Base-by-base conservation (phyloP, 1,139 yeast genomes). In the Pneumocystis oryctolagi region DNA sequence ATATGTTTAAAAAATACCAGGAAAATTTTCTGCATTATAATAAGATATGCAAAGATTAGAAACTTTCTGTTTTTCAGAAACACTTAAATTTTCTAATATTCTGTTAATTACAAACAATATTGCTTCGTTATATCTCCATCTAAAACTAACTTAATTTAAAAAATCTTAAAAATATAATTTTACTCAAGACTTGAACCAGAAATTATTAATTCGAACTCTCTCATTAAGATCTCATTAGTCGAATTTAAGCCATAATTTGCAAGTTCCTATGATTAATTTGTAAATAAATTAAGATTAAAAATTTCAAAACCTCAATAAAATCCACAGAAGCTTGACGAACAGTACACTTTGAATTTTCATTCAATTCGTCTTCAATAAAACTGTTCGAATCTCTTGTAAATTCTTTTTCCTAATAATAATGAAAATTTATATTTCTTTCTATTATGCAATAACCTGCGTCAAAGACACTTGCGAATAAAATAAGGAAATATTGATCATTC, bases 261-360 rank as follows among this genome's bases (percentile, higher is more conserved):
- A 47, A 47, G 31, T 47, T 47, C 55, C 55, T 47, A 47, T 6
- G 25, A 47, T 47, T 20, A 47, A 47, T 20, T 47, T 47, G 20
- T 47, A 47, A 47, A 47, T 25, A 47, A 47, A 47, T 25, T 6
- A 25, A 47, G 25, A 47, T 20, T 25, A 3, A 57, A 35, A 35
- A 25, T 28, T 35, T 8, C 30, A 20, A 57, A 57, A 57, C 59
- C 59, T 57, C 42, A 57, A 57, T 25, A 35, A 57, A 9, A 30
- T 57, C 59, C 25, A 28, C 59, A 28, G 42, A 35, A 20, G 20
- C 34, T n/a, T 57, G 59, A 57, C 59, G 59, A 57, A 57, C n/a
- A 20, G 42, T 39, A 12, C 25, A 57, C 16, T n/a, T 39, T 12
- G 18, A 12, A 30, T 20, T 57, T 39, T 57, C 59, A 39, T 39